Evolutionary conservation across 129 eudicot species (phyloP).

Genomic region (Sambucus nigra): DNA sequence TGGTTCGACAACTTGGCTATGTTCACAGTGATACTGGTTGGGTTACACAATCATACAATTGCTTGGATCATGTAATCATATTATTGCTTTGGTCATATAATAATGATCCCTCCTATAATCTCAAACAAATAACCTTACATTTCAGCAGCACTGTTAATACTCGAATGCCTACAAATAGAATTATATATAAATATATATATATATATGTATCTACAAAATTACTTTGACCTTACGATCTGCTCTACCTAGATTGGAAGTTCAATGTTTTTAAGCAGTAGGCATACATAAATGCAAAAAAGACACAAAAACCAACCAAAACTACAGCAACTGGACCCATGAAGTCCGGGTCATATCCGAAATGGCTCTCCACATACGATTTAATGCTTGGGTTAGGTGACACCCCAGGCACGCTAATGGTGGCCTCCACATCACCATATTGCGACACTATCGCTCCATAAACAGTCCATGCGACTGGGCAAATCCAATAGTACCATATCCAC

Average conservation of each 20-base stretch:
- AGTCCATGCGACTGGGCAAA: constrained; percentile 82
- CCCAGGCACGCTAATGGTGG: constrained; percentile 33
- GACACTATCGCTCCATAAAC: constrained; percentile 63
- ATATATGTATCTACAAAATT: neutral
- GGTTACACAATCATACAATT: too few relatives aligned
- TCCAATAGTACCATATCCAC: constrained; percentile 84
- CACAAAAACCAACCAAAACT: constrained; percentile 53
- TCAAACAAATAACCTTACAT: neutral
- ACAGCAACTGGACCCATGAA: constrained; percentile 72
- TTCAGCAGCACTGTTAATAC: neutral
- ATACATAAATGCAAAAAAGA: constrained; percentile 54
- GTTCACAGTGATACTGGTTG: too few relatives aligned
- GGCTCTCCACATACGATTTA: constrained; percentile 28
- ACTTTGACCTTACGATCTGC: neutral
- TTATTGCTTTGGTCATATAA: too few relatives aligned
- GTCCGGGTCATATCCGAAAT: constrained; percentile 50
- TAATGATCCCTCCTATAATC: too few relatives aligned
- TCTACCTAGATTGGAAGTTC: constrained; percentile 70
- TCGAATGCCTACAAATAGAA: neutral
- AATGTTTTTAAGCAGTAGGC: constrained; percentile 48
- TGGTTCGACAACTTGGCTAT: too few relatives aligned
- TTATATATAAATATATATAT: too few relatives aligned
- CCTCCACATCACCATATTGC: constrained; percentile 48
- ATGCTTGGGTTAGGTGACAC: constrained; percentile 23
- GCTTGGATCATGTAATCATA: too few relatives aligned